Percentiles rank a stretch among this genome's conserved stretches.
Evolutionary conservation across 75 land plant species (phyloP).

Genomic region (Isoetes taiwanensis): DNA sequence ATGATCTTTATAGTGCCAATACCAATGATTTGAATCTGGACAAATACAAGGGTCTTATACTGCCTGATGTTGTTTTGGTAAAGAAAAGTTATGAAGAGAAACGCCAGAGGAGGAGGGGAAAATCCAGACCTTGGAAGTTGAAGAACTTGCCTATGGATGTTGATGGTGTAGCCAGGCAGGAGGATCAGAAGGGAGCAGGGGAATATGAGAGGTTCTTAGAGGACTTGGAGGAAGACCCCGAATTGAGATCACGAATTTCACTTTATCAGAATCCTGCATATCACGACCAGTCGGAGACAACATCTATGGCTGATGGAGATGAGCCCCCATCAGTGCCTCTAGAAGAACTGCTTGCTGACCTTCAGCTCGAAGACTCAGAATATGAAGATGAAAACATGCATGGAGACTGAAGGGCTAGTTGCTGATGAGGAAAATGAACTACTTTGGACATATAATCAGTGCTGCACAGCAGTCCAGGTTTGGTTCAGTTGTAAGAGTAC

Average conservation of each 20-base stretch:
- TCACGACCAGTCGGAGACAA: constrained; percentile 36
- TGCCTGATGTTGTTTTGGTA: constrained; percentile 56
- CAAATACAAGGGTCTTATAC: constrained; percentile 36
- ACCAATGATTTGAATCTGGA: constrained; percentile 53
- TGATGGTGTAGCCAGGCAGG: constrained; percentile 32
- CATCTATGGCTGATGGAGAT: constrained; percentile 58
- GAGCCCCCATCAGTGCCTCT: constrained; percentile 54
- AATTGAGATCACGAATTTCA: constrained; percentile 55
- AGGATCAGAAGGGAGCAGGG: constrained; percentile 40
- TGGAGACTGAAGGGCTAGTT: too few species aligned
- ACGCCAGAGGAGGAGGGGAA: constrained; percentile 44
- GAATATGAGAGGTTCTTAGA: constrained; percentile 65
- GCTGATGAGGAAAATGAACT: too few species aligned
- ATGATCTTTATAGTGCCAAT: constrained; percentile 64
- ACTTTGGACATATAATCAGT: too few species aligned
- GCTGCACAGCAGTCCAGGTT: too few species aligned
- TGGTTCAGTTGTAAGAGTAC: too few species aligned
- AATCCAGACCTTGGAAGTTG: constrained; percentile 64
- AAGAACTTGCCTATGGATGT: constrained; percentile 61
- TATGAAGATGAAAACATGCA: constrained; percentile 32
- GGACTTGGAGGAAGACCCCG: constrained; percentile 75
- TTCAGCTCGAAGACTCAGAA: constrained; percentile 31
- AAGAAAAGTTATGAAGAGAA: constrained; percentile 87
- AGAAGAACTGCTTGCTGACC: constrained; percentile 68
- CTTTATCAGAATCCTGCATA: constrained; percentile 47